phyloP scores from a whole-genome alignment of 441 rosid species.

The Pelargonium cotyledonis region DNA sequence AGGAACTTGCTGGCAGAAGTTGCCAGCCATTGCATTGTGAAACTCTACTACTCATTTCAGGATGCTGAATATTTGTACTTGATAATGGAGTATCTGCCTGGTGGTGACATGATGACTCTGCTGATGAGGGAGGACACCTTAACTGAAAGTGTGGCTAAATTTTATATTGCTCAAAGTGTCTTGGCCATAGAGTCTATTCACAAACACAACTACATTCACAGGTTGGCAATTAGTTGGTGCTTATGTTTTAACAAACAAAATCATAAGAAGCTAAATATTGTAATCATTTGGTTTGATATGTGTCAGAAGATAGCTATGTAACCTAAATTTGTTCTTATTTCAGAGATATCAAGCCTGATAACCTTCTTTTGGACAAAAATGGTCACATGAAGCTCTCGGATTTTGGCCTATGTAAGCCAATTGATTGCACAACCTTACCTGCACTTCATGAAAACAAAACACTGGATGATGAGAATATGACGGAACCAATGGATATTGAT shows the following conservation, averaged over 20 bases:
- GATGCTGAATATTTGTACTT: slow-evolving; percentile 84
- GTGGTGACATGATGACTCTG: slow-evolving; percentile 96
- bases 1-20: slow-evolving; percentile 96
- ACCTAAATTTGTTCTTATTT: slow-evolving; percentile 18
- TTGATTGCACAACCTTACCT: slow-evolving; percentile 73
- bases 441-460: slow-evolving; percentile 70
- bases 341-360: slow-evolving; percentile 97
- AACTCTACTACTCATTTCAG: slow-evolving; percentile 93
- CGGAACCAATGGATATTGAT: slow-evolving; percentile 86
- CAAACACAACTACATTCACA: slow-evolving; percentile 85
- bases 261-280: slow-evolving; percentile 15
- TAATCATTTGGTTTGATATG: slow-evolving; percentile 3
- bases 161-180: slow-evolving; percentile 92
- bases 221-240: slow-evolving; percentile 35
- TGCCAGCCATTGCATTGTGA: slow-evolving; percentile 90
- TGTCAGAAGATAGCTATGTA: slow-evolving; percentile 12
- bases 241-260: slow-evolving; percentile 13
- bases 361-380: slow-evolving; percentile 84
- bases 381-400: slow-evolving; percentile 98
- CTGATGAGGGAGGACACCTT: slow-evolving; percentile 91
- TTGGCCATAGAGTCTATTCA: slow-evolving; percentile 94
- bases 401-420: slow-evolving; percentile 97
- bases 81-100: slow-evolving; percentile 97
- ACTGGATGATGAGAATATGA: slow-evolving; percentile 50
- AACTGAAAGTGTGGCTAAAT: slow-evolving; percentile 77